Base-by-base conservation (phyloP, 1,284 basidiomycete genomes). In the Tausonia pullulans region DNA sequence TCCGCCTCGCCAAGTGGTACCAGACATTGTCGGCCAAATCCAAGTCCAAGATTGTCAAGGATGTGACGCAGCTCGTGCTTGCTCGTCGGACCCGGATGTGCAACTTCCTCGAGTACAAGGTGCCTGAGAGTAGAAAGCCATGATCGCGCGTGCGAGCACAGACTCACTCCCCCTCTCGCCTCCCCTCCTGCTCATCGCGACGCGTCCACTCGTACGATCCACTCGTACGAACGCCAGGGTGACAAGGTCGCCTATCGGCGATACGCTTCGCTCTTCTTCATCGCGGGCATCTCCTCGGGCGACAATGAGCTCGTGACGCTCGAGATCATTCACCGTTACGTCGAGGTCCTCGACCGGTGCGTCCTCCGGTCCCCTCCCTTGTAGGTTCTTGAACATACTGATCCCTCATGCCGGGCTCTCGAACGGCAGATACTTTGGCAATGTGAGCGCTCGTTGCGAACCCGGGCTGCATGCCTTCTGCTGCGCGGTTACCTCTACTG, bases 21-120 rank as follows among this genome's bases (percentile, higher is more conserved):
- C 87, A 88, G 56, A 98, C 96, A 0, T 86, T 98, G 81, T 83
- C 90, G 27, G 87, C 91, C 39, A 97, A 98, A 79, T 82, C 82
- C 69, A 99, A 98, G 79, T 85, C 86, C 66, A 98, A 99, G 84
- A 98, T 98, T 72, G 89, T 98, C 71, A 98, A 98, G 80, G 96
- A 99, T 76, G 95, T 98, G 41, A 99, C 96, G 0, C 96, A 99
- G 78, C 84, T 98, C 57, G 96, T 99, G 14, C 83, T 99, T 40
- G 93, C 93, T 55, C 84, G 96, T 56, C 83, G 96, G 69, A 97
- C 96, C 60, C 82, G 93, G 70, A 99, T 98, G 96, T 98, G 95
- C 78, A 99, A 99, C 78, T 93, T 99, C 74, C 78, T 99, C 61
- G 96, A 99, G 76, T 98, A 98, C 82, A 98, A 98, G 80, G 94